phyloP scores from a whole-genome alignment of 345 rosid species.

The Boechera divaricarpa region DNA sequence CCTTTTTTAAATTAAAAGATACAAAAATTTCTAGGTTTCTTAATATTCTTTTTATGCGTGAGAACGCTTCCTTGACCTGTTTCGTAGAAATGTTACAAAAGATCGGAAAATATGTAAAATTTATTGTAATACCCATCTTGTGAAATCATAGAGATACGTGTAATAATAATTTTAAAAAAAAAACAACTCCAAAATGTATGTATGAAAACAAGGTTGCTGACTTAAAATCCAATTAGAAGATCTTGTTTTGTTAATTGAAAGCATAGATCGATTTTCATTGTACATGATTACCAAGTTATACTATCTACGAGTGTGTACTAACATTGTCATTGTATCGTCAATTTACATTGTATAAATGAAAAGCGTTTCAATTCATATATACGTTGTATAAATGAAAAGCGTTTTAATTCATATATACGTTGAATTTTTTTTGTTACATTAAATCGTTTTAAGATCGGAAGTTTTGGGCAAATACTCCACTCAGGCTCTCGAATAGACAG shows the following conservation, averaged over 20 bases:
- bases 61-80: neutral
- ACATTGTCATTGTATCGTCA: too few species aligned
- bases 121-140: neutral
- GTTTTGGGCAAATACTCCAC: neutral
- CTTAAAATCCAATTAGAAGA: neutral
- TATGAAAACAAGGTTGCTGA: neutral
- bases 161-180: neutral
- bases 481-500: neutral
- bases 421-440: neutral
- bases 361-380: too few species aligned
- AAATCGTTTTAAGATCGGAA: neutral
- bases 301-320: too few species aligned
- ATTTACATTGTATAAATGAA: too few species aligned
- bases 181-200: neutral
- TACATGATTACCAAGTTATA: too few species aligned
- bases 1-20: conserved; percentile 13
- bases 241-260: neutral
- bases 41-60: neutral
- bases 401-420: too few species aligned
- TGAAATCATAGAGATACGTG: neutral
- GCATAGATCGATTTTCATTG: neutral
- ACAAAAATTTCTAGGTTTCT: neutral
- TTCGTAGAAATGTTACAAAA: neutral
- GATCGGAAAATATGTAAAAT: neutral
- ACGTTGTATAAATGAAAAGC: too few species aligned